These are phyloP conservation scores for Persicaria maculosa DNA, from an alignment of 148 eudicot species.

Conservation along the genomic window DNA sequence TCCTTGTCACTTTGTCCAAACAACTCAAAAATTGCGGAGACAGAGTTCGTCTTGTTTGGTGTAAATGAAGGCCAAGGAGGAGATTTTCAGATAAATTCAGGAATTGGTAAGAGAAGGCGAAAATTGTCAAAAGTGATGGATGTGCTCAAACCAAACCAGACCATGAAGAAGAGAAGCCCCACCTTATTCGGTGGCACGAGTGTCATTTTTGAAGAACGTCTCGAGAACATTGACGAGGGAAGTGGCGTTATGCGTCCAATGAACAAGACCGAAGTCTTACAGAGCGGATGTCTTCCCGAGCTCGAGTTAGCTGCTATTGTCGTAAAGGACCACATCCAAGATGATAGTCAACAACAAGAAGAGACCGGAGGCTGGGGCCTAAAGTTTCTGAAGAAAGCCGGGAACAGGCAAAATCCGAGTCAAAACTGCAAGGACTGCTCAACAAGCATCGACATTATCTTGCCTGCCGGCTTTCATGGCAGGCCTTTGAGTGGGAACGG, in stretches of 20 bases:
- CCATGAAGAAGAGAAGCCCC: constrained; percentile 32
- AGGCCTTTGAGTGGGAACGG: constrained; percentile 47
- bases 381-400: constrained; percentile 63
- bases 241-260: constrained; percentile 4
- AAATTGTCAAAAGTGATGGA: constrained; percentile 53
- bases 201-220: constrained; percentile 26
- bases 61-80: constrained; percentile 23
- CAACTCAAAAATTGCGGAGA: constrained; percentile 46
- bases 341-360: constrained; percentile 19
- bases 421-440: constrained; percentile 33
- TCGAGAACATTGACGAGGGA: constrained; percentile 23
- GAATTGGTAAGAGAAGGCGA: constrained; percentile 34
- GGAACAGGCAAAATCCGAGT: constrained; percentile 9
- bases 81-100: constrained; percentile 29
- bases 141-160: constrained; percentile 40
- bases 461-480: constrained; percentile 75
- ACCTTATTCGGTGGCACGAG: constrained; percentile 27
- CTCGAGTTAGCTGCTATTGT: constrained; percentile 76
- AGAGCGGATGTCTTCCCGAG: constrained; percentile 36
- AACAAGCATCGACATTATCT: constrained; percentile 44
- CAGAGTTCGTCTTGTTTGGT: constrained; percentile 62
- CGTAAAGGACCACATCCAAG: constrained; percentile 39
- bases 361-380: constrained; percentile 86
- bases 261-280: constrained; percentile 17
- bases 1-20: constrained; percentile 31